Evolutionary conservation across 495 filamentous ascomycete species (phyloP).

Genomic region (Penicillium angulare): DNA sequence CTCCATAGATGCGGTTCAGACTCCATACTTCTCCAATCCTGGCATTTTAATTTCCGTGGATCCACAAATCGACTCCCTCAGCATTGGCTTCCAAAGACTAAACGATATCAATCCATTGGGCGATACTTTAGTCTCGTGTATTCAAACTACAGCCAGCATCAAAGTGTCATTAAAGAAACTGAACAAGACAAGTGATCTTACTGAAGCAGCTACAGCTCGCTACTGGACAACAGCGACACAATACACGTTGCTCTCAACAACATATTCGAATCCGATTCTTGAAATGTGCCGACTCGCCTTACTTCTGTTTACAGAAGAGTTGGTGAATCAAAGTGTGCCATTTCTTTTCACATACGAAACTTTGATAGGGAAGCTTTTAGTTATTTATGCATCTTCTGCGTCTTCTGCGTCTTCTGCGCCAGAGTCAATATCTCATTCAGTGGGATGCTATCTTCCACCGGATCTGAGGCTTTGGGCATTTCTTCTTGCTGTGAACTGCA

Average conservation of each 20-base stretch:
- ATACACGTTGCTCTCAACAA: background rate
- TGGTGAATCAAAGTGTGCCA: background rate
- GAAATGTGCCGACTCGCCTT: slow-evolving; percentile 1
- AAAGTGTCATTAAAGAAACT: background rate
- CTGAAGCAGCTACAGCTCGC: slow-evolving; percentile 1
- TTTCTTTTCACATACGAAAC: background rate
- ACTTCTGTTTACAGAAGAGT: background rate
- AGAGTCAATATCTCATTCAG: too few species aligned
- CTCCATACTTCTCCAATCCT: background rate
- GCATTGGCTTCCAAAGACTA: background rate
- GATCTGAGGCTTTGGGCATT: background rate
- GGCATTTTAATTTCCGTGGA: background rate
- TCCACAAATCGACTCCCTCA: background rate
- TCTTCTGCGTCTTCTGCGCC: background rate
- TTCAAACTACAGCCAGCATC: background rate
- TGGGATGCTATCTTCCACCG: background rate
- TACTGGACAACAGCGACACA: background rate
- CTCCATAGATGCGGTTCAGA: slow-evolving; percentile 1
- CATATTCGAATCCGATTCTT: background rate
- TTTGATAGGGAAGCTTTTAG: background rate
- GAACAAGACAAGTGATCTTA: background rate
- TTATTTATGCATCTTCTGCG: background rate
- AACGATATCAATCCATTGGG: background rate
- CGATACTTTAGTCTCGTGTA: background rate
- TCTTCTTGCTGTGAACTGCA: background rate